Percentiles rank a stretch among this genome's conserved stretches.
phyloP scores from a whole-genome alignment of 495 filamentous ascomycete species.

The Talaromyces wortmannii region DNA sequence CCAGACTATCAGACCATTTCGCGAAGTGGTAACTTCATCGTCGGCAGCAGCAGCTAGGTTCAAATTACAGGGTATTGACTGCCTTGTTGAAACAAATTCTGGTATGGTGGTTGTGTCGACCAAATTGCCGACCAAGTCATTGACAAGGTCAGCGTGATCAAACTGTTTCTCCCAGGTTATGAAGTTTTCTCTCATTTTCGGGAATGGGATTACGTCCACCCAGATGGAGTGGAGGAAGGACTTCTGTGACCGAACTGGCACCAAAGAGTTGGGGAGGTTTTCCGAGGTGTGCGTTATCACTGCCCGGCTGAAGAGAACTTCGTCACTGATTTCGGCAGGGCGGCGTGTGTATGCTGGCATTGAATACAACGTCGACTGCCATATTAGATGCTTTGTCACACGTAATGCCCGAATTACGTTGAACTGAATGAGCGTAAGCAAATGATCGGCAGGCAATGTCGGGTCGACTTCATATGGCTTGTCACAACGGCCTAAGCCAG shows the following conservation, averaged over 20 bases:
- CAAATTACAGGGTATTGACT: background rate
- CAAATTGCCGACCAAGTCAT: slow-evolving; percentile 2
- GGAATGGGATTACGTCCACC: slow-evolving; percentile 14
- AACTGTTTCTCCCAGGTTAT: slow-evolving; percentile 10
- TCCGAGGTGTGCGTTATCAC: background rate
- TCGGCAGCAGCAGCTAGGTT: slow-evolving; percentile 2
- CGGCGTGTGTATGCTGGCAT: background rate
- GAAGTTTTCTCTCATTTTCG: slow-evolving; percentile 13
- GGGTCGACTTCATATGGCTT: background rate
- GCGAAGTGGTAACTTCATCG: slow-evolving; percentile 7
- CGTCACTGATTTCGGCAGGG: background rate
- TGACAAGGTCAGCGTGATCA: slow-evolving; percentile 6
- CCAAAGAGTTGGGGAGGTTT: background rate
- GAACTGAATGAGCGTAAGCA: slow-evolving; percentile 5
- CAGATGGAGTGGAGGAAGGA: slow-evolving; percentile 7
- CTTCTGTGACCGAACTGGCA: background rate
- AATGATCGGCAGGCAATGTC: slow-evolving; percentile 5
- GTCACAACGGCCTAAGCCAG: background rate
- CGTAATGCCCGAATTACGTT: slow-evolving; percentile 5
- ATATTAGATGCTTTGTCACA: background rate
- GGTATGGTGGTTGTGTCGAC: background rate
- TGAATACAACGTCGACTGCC: background rate
- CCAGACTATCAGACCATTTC: slow-evolving; percentile 9
- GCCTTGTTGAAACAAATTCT: background rate
- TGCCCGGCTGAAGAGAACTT: background rate